Conservation (phyloP, 306 rosid genomes). For the Castanea sativa region DNA sequence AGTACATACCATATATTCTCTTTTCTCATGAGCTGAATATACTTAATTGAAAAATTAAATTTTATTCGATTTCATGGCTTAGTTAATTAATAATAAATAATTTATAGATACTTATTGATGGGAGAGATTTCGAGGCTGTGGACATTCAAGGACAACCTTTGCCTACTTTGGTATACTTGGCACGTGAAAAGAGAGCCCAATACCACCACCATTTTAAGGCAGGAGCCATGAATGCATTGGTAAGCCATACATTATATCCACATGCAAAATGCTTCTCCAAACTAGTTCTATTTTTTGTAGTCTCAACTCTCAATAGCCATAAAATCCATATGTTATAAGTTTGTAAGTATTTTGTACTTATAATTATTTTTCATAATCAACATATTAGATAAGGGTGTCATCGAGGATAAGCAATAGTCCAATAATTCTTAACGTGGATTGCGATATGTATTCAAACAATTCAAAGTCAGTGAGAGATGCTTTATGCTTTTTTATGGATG, state of each 20-base stretch:
- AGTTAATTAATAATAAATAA: not conserved
- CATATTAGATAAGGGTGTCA: constrained; percentile 6
- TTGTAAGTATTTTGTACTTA: not conserved
- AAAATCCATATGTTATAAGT: not conserved
- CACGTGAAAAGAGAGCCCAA: constrained; percentile 1
- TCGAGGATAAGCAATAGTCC: not conserved
- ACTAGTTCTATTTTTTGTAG: not conserved
- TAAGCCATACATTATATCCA: not conserved
- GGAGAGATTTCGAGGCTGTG: not conserved
- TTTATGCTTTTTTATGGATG: not conserved
- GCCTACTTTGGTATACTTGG: not conserved
- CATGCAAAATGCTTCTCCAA: not conserved
- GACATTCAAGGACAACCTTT: constrained; percentile 5
- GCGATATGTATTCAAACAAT: constrained; percentile 6
- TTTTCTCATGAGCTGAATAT: not conserved
- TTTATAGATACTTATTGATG: not conserved
- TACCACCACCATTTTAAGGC: constrained; percentile 6
- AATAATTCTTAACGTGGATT: not conserved
- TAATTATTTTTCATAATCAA: not conserved
- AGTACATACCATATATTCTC: not conserved
- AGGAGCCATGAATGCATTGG: constrained; percentile 6
- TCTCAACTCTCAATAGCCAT: not conserved
- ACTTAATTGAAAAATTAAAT: not conserved
- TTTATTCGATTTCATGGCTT: not conserved
- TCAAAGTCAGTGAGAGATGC: not conserved